These are phyloP conservation scores for Microbotryomycetes sp. DNA, from an alignment of 1,284 basidiomycete genomes.

Conservation along the genomic window DNA sequence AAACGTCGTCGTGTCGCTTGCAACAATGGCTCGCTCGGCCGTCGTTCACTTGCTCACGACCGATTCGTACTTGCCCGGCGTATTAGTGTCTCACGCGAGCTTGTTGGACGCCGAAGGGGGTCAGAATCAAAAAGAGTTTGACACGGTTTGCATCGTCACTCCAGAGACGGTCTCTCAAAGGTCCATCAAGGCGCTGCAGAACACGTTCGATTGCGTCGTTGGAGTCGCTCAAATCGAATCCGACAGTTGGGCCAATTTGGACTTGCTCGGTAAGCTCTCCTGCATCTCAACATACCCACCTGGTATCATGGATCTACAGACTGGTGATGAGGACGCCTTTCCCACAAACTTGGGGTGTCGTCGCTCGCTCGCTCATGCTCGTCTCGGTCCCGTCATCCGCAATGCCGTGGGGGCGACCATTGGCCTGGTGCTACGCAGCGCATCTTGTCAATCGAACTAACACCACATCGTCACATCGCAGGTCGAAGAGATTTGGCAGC, in stretches of 20 bases:
- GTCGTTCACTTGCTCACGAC: slow-evolving; percentile 71
- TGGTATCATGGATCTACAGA: too few species aligned
- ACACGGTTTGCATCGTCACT: slow-evolving; percentile 87
- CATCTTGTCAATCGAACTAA: background rate
- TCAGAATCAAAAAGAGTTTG: slow-evolving; percentile 55
- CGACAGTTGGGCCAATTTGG: slow-evolving; percentile 54
- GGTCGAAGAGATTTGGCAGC: slow-evolving; percentile 86
- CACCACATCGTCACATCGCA: slow-evolving; percentile 43
- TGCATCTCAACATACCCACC: too few species aligned
- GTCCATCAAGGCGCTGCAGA: slow-evolving; percentile 71
- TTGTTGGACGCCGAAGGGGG: slow-evolving; percentile 57
- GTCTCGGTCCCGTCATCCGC: slow-evolving; percentile 7
- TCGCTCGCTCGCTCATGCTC: slow-evolving; percentile 11
- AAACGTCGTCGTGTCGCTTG: too few species aligned
- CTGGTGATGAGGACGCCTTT: too few species aligned
- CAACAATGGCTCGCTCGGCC: too few species aligned
- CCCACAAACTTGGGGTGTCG: too few species aligned
- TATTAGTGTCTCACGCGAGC: slow-evolving; percentile 75
- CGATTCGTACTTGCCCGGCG: slow-evolving; percentile 85
- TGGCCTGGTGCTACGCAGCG: background rate
- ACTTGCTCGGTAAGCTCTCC: slow-evolving; percentile 68
- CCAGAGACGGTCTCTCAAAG: slow-evolving; percentile 85
- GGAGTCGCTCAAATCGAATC: slow-evolving; percentile 82
- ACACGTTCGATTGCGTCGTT: slow-evolving; percentile 75
- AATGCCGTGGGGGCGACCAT: background rate